These are phyloP conservation scores for Corylus heterophylla DNA, from an alignment of 306 rosid genomes.

Conservation along the genomic window DNA sequence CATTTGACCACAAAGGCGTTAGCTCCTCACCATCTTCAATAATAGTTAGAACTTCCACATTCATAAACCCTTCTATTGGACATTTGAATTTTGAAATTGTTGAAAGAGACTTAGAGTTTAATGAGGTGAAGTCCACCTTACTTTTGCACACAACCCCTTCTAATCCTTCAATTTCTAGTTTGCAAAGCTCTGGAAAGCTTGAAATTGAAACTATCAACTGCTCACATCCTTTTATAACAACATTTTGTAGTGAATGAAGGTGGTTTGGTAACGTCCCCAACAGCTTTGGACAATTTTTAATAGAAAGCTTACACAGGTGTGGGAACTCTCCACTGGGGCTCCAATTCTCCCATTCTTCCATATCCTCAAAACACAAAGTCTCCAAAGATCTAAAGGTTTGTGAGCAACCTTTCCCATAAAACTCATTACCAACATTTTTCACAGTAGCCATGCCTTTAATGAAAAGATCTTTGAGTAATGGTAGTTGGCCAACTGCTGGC, in stretches of 20 bases:
- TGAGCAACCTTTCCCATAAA: slow-evolving; percentile 3
- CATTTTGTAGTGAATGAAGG: neutral
- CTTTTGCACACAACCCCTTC: neutral
- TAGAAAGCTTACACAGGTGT: too few species aligned
- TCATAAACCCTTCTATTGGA: neutral
- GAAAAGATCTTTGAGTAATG: neutral
- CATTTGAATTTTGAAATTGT: neutral
- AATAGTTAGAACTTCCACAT: neutral
- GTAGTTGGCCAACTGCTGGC: slow-evolving; percentile 6
- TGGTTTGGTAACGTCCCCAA: neutral
- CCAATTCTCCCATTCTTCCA: too few species aligned
- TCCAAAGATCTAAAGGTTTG: neutral
- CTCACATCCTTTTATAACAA: neutral
- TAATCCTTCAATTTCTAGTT: neutral
- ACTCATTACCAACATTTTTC: slow-evolving; percentile 10
- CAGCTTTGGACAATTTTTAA: too few species aligned
- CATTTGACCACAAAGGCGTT: neutral
- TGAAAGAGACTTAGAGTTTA: neutral
- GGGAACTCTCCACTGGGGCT: too few species aligned
- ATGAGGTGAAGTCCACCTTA: neutral
- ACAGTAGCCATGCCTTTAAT: neutral
- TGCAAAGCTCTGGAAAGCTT: neutral
- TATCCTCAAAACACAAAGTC: neutral
- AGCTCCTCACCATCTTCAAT: neutral
- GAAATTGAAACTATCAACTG: neutral